Evolutionary conservation across 2,329 filamentous ascomycete species (phyloP), one percentile per base, ranked within the genome.

Genomic region (Scortechinia acanthostroma): DNA sequence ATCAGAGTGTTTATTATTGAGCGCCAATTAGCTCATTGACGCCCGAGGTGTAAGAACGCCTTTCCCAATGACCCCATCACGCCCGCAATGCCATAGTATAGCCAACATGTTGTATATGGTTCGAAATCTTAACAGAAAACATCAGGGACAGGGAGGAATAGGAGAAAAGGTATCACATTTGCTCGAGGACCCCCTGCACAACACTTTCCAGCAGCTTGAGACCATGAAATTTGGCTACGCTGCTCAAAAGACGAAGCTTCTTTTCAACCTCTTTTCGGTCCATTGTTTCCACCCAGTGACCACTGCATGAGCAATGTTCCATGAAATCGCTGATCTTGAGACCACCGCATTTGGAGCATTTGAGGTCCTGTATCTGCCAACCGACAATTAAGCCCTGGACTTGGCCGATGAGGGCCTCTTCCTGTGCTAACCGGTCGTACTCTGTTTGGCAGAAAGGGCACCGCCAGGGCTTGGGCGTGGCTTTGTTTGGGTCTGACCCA

Each of bases 231-330:
- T 70, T 74, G 4, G 88, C 88, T 43, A 95, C 91, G 45, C 77
- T 81, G 52, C 71, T 73, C 63, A 89, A 83, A 3, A 95, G 85
- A 35, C 62, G 72, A 55, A 97, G 55, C 58, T 70, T 76, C 58
- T 71, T 77, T 56, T 77, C 64, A 21, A 91, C 68, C 21, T 86
- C 86, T 22, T 75, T 78, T 51, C 75, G 73, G 52, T 83, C 76
- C 48, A 91, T 72, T 17, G 81, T 88, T 51, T 80, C 80, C 16
- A 73, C 75, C 93, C 93, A 98, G 48, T 77, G 76, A 3, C 93
- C 93, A 49, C 88, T 88, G 69, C 93, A 98, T 10, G 83, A 86
- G 64, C 94, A 98, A 63, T 97, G 91, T 62, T 96, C 91, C 82
- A 93, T 90, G 55, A 97, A 94, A 57, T 96, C 91, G 60, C 95